A percentile compares a stretch with the other conserved stretches of the same genome.
Conservation (phyloP, 768 basidiomycete genomes). For the Sarcomyxa edulis region DNA sequence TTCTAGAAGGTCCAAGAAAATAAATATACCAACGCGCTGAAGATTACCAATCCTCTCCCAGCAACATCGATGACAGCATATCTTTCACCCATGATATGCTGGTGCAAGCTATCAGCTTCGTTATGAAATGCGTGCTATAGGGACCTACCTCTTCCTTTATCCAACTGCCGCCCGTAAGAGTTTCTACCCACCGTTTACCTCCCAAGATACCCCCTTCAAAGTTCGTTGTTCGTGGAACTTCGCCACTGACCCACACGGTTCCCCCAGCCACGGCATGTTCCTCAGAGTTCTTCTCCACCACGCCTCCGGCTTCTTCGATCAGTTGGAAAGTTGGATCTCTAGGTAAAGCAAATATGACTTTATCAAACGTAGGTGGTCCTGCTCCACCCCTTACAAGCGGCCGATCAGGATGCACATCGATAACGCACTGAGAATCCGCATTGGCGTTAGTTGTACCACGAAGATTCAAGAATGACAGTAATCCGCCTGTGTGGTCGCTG, state of each 20-base stretch:
- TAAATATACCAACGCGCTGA: constrained; percentile 63
- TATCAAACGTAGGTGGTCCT: constrained; percentile 52
- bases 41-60: constrained; percentile 79
- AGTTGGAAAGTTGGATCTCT: constrained; percentile 68
- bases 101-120: constrained; percentile 1
- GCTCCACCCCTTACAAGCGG: constrained; percentile 74
- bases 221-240: constrained; percentile 65
- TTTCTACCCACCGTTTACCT: constrained; percentile 54
- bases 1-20: neutral
- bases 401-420: constrained; percentile 76
- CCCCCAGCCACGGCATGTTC: constrained; percentile 63
- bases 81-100: constrained; percentile 83
- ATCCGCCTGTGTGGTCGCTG: constrained; percentile 68
- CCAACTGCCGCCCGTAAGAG: constrained; percentile 37
- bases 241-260: constrained; percentile 74
- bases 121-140: neutral
- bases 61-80: constrained; percentile 72
- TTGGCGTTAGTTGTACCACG: constrained; percentile 20
- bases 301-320: constrained; percentile 51
- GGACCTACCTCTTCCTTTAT: constrained; percentile 46
- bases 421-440: constrained; percentile 29
- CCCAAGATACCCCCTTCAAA: constrained; percentile 70
- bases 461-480: constrained; percentile 57
- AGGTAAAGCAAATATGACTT: constrained; percentile 54
- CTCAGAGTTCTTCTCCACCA: constrained; percentile 47